These are phyloP conservation scores for Phytophthora tentaculata DNA, from an alignment of 352 stramenopile species.

Conservation along the genomic window DNA sequence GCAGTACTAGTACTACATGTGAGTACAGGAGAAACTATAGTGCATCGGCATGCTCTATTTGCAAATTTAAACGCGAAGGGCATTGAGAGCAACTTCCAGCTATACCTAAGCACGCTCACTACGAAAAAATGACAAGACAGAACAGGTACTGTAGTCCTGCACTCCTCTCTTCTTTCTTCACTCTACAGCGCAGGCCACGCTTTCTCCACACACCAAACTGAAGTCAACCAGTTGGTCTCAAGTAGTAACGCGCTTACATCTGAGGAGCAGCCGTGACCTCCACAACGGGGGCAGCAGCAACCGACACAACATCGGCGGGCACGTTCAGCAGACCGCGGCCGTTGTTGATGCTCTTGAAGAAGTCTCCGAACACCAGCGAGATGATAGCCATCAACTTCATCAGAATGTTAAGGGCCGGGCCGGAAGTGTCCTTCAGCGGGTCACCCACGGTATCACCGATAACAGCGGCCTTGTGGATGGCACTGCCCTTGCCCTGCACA, in stretches of 20 bases:
- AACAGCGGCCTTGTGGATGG: slow-evolving; percentile 98
- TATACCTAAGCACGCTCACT: slow-evolving; percentile 31
- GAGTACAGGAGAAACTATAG: slow-evolving; percentile 7
- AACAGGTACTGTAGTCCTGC: slow-evolving; percentile 30
- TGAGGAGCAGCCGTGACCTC: slow-evolving; percentile 23
- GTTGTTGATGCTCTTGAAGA: slow-evolving; percentile 98
- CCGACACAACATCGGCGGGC: slow-evolving; percentile 38
- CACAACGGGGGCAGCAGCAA: slow-evolving; percentile 27
- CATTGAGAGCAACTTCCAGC: slow-evolving; percentile 35
- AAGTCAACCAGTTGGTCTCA: slow-evolving; percentile 16
- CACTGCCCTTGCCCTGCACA: slow-evolving; percentile 94
- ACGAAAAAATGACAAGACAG: slow-evolving; percentile 41
- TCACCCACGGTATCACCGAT: slow-evolving; percentile 99
- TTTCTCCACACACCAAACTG: slow-evolving; percentile 19
- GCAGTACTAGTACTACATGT: too few relatives aligned
- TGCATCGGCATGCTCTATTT: slow-evolving; percentile 40
- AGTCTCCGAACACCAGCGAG: slow-evolving; percentile 99
- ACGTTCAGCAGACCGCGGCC: slow-evolving; percentile 95
- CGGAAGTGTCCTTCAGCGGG: slow-evolving; percentile 99
- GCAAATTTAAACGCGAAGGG: slow-evolving; percentile 29
- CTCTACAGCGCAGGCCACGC: slow-evolving; percentile 30
- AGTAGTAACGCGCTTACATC: slow-evolving; percentile 36
- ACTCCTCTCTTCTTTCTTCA: slow-evolving; percentile 25
- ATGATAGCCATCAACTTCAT: slow-evolving; percentile 99
- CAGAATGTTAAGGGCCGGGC: slow-evolving; percentile 99